Evolutionary conservation across 192 early-diverging fungal genomes (phyloP), one percentile per base, ranked within the genome.

Genomic region (Backusella liffmaniae): DNA sequence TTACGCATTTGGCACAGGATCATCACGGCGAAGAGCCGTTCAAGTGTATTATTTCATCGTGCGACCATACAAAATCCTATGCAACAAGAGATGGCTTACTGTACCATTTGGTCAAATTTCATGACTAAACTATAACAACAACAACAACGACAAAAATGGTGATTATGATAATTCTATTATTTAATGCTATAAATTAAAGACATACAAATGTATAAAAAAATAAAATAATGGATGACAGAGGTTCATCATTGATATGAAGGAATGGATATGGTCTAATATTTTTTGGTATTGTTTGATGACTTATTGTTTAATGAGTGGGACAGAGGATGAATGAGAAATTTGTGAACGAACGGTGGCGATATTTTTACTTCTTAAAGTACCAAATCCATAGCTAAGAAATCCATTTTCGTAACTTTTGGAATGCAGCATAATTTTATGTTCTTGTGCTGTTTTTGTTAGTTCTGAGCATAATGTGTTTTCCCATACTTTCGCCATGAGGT

Each of bases 81-180:
- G 65, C 81, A 12, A 76, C 81, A 29, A 74, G 77, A 35, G 81
- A 82, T 26, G 81, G 81, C 6, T 56, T 82, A 4, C 36, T 82
- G 41, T 82, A 82, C 68, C 81, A 82, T 70, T 75, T 82, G 34
- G 30, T 70, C 1, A 66, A 73, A 21, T 49, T 51, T 12, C 81
- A 82, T 35, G 73, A 78, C 4, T 42, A 73, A 35, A 18, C 0
- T n/a, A 53, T 53, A n/a, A 18, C 18, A 53, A n/a, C 16, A 21
- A 1, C 16, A 53, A 23, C 51, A 56, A 32, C 32, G 3, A 32
- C 32, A 32, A 32, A 32, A 32, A 32, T 3, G 21, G 9, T 21
- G 46, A 59, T 12, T 59, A 26, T 21, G 53, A 26, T 12, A 62
- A 62, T 62, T 62, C 56, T 62, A 62, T 62, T 62, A 29, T 62